Base-by-base conservation (phyloP, 2,329 filamentous ascomycete species). In the Aspergillus calidoustus region DNA sequence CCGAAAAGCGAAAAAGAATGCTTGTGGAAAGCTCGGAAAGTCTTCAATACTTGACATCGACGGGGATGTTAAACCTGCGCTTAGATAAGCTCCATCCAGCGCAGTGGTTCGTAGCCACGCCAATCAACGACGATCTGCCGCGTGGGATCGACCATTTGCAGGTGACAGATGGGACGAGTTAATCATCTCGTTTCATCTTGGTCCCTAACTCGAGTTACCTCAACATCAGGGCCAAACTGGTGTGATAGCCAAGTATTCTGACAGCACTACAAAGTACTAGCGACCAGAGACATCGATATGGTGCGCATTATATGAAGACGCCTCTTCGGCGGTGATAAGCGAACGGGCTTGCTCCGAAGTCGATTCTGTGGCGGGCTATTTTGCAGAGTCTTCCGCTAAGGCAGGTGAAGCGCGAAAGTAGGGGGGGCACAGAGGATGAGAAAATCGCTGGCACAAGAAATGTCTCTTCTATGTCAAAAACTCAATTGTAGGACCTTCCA, bases 71-170 rank as follows among this genome's bases (percentile, higher is more conserved):
- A 8, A 41, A 25, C 9, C 11, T 47, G 54, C n/a, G 34, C 48
- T 53, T 47, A 43, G 51, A 53, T 51, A 51, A 56, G 38, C 44
- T 44, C 46, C 44, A 51, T 47, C 53, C 25, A 57, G 48, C 25
- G 22, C 25, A 44, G 46, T 57, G 47, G 55, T 57, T 57, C 55
- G 28, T 52, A 2, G 15, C 49, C 23, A 65, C 68, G 71, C 67
- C 66, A 74, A 73, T 73, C 70, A 66, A 62, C 44, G 73, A 70
- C 73, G 73, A 76, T 76, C 73, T 76, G 73, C 73, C 73, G 73
- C 70, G 68, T 73, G 69, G 69, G 68, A 70, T 73, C 72, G 71
- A 59, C 71, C 70, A 69, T 70, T 66, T 74, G 72, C 72, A 73
- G 72, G 73, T 74, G 71, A 74, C 71, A 74, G 70, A 69, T 68